phyloP scores from a whole-genome alignment of 2,329 filamentous ascomycete species.

The Monilinia fructicola region DNA sequence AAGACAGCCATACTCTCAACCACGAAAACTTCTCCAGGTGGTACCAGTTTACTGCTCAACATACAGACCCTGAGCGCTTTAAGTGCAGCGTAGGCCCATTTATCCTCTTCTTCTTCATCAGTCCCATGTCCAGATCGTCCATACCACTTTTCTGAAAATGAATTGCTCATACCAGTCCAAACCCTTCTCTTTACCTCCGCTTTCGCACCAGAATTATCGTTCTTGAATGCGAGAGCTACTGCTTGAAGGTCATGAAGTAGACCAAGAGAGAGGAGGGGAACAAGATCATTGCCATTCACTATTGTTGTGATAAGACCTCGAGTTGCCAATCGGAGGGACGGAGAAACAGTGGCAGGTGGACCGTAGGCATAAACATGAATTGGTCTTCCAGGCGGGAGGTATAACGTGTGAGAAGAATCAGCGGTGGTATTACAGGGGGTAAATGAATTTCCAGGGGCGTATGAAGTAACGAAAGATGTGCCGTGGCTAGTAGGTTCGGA shows the following conservation, averaged over 20 bases:
- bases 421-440: conserved; percentile 48
- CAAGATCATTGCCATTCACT: conserved; percentile 70
- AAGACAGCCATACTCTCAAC: conserved; percentile 68
- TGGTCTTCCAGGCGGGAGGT: conserved; percentile 64
- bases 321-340: conserved; percentile 67
- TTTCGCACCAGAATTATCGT: conserved; percentile 66
- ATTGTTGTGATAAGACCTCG: conserved; percentile 73
- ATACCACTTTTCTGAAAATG: conserved; percentile 62
- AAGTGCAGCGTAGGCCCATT: conserved; percentile 68
- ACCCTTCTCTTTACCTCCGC: conserved; percentile 65
- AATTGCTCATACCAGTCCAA: conserved; percentile 63
- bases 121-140: conserved; percentile 45
- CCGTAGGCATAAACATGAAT: conserved; percentile 82
- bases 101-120: conserved; percentile 53
- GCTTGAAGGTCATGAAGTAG: conserved; percentile 74
- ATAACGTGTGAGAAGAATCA: conserved; percentile 41
- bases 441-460: conserved; percentile 68
- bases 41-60: conserved; percentile 67
- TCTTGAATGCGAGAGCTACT: conserved; percentile 70
- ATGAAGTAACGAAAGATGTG: conserved; percentile 55
- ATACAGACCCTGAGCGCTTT: conserved; percentile 66
- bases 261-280: conserved; percentile 71
- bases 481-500: conserved; percentile 47
- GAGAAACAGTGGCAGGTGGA: conserved; percentile 69
- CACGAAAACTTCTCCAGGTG: conserved; percentile 74